A percentile compares a stretch with the other conserved stretches of the same genome.
Conservation (phyloP, 306 rosid species). For the Fragaria ananassa region DNA sequence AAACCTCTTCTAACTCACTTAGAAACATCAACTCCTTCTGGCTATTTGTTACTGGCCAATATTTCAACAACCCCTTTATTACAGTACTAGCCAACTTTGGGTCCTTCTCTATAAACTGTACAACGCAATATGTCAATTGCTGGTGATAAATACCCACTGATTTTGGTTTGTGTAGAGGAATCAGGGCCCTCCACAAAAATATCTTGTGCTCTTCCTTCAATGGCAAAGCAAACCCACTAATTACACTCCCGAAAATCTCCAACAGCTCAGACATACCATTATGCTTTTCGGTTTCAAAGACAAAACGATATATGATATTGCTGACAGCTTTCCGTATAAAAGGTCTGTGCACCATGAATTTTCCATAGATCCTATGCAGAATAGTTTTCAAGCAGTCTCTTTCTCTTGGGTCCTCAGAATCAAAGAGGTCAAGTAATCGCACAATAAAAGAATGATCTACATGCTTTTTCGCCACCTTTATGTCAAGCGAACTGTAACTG, state of each 20-base stretch:
- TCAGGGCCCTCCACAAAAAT: constrained; percentile 77
- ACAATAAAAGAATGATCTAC: constrained; percentile 75
- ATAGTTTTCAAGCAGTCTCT: constrained; percentile 95
- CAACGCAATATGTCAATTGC: constrained; percentile 80
- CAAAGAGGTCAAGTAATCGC: constrained; percentile 90
- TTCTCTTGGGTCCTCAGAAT: constrained; percentile 97
- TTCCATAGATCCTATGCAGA: constrained; percentile 89
- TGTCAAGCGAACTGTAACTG: constrained; percentile 67
- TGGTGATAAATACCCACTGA: constrained; percentile 92
- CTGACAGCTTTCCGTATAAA: constrained; percentile 84
- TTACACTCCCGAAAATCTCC: constrained; percentile 96
- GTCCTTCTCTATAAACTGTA: constrained; percentile 94
- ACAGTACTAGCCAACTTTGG: constrained; percentile 74
- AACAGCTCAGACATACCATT: constrained; percentile 91
- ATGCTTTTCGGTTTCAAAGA: constrained; percentile 86
- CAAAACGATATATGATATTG: constrained; percentile 79
- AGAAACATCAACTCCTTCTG: constrained; percentile 97
- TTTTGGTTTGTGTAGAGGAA: constrained; percentile 96
- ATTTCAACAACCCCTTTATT: constrained; percentile 81
- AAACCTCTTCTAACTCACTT: constrained; percentile 90
- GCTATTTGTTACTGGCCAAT: constrained; percentile 95
- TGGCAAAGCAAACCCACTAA: constrained; percentile 94
- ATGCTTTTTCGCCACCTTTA: constrained; percentile 75
- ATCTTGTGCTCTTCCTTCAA: constrained; percentile 94
- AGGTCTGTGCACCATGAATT: constrained; percentile 95